Evolutionary conservation across 1,284 basidiomycete species (phyloP), one percentile per base, ranked within the genome.

Genomic region (Cystobasidium slooffiae): DNA sequence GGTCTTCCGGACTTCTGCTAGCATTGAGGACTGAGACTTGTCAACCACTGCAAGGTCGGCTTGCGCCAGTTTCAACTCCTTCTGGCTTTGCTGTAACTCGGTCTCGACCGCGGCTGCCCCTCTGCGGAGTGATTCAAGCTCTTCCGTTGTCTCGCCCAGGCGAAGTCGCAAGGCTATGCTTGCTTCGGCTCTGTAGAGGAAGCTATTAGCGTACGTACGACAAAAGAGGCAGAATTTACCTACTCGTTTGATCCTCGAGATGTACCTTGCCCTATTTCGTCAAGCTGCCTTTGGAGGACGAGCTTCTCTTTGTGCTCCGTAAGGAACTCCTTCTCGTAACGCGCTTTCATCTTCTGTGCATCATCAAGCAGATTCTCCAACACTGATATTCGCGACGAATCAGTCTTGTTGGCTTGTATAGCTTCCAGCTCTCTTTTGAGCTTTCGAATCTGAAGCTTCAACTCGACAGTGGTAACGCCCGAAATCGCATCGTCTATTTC

Each of bases 281-380:
- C 94, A 76, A 97, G 83, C 80, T 93, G 87, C 63, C 89, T 88
- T 81, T 92, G 89, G 39, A 96, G 82, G 3, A 92, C 86, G 31
- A 97, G 86, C 81, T 90, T 91, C 82, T 92, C 90, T 37, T 92
- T 86, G 82, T 95, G 93, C 37, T 91, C 90, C 3, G 88, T 86
- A 10, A 97, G 85, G 81, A 95, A 97, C 81, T 97, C 94, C 14
- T 85, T 84, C 83, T 97, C 94, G 79, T 97, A 97, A 39, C 92
- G 86, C 47, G 88, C 85, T 84, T 96, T 95, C 88, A 93, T 91
- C 76, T 91, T 86, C 77, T 91, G 93, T 46, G 94, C 90, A 79
- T 97, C 95, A 66, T 94, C 92, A 65, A 98, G 85, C 74, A 97
- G 83, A 78, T 93, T 94, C 84, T 97, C 93, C 49, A 97, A 84